Percentiles rank a stretch among this genome's conserved stretches.
Conservation (phyloP, 257 asterid genomes). For the Solanum piurae region DNA sequence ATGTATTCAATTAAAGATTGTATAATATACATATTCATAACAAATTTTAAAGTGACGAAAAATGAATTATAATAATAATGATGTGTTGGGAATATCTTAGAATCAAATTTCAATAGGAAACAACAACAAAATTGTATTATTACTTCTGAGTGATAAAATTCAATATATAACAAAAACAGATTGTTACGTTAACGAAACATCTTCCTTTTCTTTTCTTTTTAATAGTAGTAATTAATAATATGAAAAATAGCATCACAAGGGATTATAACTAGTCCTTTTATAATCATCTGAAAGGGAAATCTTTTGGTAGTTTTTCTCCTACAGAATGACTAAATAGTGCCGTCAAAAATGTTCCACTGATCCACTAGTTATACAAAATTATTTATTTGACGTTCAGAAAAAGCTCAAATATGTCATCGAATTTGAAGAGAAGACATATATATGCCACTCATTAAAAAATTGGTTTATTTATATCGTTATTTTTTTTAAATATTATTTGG, state of each 20-base stretch:
- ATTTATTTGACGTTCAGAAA: too few relatives aligned
- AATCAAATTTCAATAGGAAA: too few relatives aligned
- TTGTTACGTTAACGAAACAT: not conserved
- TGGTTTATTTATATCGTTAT: too few relatives aligned
- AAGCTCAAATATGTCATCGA: too few relatives aligned
- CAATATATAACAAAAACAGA: not conserved
- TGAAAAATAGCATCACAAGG: not conserved
- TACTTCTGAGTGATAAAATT: not conserved
- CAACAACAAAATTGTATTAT: not conserved
- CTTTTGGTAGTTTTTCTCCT: not conserved
- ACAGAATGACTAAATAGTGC: not conserved
- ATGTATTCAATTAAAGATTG: not conserved
- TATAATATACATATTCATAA: too few relatives aligned
- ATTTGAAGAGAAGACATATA: too few relatives aligned
- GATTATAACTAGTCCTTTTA: not conserved
- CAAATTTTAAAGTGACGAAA: not conserved
- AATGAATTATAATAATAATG: too few relatives aligned
- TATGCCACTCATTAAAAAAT: too few relatives aligned
- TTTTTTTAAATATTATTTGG: too few relatives aligned
- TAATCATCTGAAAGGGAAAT: not conserved
- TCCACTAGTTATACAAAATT: not conserved
- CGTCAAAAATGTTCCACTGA: not conserved
- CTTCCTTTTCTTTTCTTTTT: not conserved
- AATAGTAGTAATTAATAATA: not conserved
- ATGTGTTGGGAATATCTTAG: too few relatives aligned